Percentiles rank a stretch among this genome's conserved stretches.
Conservation (phyloP, 208 protist genomes). For the Wallacemonas sp. region DNA sequence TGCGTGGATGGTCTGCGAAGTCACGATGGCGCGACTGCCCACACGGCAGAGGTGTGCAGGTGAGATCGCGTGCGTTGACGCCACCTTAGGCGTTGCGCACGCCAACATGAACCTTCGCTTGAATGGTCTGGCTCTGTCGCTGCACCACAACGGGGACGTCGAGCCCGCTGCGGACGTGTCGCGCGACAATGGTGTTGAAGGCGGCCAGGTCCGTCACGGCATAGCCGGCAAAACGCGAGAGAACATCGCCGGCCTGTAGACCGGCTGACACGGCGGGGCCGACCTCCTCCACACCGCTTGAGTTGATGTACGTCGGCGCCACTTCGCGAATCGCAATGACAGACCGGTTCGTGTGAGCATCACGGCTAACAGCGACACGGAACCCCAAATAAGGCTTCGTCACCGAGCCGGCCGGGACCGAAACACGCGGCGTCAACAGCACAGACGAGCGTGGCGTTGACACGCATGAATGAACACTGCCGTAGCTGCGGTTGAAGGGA, state of each 20-base stretch:
- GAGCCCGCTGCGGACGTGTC: constrained; percentile 51
- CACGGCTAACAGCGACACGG: constrained; percentile 45
- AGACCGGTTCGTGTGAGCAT: constrained; percentile 4
- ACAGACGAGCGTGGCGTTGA: constrained; percentile 30
- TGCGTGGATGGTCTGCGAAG: too few species aligned
- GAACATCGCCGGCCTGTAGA: constrained; percentile 58
- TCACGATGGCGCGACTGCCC: too few species aligned
- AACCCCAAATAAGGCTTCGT: constrained; percentile 74
- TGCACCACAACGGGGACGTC: constrained; percentile 57
- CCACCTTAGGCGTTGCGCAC: constrained; percentile 13
- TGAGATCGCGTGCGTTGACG: too few species aligned
- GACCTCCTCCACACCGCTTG: constrained; percentile 25
- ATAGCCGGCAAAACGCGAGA: constrained; percentile 82
- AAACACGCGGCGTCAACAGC: constrained; percentile 21
- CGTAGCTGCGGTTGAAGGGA: constrained; percentile 11
- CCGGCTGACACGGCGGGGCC: constrained; percentile 63
- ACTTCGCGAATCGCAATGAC: constrained; percentile 61
- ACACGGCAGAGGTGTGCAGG: too few species aligned
- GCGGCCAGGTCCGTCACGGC: constrained; percentile 81
- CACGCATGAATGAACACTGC: constrained; percentile 15
- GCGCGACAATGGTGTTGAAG: constrained; percentile 79
- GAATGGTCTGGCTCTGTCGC: constrained; percentile 29
- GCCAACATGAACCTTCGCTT: constrained; percentile 29
- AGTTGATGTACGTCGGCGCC: constrained; percentile 35
- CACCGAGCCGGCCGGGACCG: constrained; percentile 6